Conservation (phyloP, 164 flowering plant genomes). For the Liriodendron chinense region DNA sequence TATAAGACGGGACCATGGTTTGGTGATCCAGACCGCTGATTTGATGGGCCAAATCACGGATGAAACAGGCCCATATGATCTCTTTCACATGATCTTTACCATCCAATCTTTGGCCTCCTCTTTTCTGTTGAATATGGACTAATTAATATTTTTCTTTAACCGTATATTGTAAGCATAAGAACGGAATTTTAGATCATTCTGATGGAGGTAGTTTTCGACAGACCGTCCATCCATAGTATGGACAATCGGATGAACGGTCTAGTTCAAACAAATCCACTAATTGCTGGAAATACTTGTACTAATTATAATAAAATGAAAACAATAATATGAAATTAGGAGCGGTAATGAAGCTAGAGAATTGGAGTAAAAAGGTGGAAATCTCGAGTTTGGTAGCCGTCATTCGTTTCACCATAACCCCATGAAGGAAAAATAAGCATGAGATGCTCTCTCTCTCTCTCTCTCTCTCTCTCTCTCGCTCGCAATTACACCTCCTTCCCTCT, state of each 20-base stretch:
- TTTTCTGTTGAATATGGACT: too few species aligned
- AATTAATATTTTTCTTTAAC: neutral
- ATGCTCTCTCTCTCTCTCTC: constrained; percentile 23
- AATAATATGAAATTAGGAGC: neutral
- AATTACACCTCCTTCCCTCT: constrained; percentile 27
- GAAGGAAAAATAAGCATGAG: constrained; percentile 18
- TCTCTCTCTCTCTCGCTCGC: constrained; percentile 14
- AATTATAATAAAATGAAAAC: too few species aligned
- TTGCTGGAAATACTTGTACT: neutral
- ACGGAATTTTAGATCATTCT: neutral
- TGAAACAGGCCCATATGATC: too few species aligned
- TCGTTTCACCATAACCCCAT: constrained; percentile 26
- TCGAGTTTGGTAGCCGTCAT: constrained; percentile 51
- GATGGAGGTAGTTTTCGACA: neutral
- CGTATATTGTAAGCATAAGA: neutral
- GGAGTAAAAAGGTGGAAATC: neutral
- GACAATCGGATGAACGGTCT: neutral
- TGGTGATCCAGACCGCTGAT: too few species aligned
- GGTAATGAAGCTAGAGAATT: neutral
- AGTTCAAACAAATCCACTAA: neutral
- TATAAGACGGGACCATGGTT: too few species aligned
- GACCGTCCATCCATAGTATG: neutral
- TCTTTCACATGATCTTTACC: too few species aligned
- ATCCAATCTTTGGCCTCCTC: too few species aligned
- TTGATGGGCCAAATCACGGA: too few species aligned